Conservation (phyloP, 1,139 yeast genomes). For the Sugiyamaella novakii region DNA sequence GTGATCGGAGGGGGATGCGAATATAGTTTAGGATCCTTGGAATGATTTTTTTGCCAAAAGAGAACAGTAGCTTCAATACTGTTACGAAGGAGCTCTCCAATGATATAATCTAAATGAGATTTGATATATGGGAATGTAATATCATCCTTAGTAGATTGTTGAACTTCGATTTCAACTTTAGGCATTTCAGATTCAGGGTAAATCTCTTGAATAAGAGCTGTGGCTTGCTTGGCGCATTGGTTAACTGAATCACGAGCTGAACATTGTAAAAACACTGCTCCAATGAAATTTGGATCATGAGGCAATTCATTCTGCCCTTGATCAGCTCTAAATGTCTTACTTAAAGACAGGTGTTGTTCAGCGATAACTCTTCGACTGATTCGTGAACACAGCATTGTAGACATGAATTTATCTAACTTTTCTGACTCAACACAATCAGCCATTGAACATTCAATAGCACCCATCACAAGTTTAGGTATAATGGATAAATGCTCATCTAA, state of each 20-base stretch:
- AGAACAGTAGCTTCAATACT: slow-evolving; percentile 77
- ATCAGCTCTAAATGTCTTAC: slow-evolving; percentile 55
- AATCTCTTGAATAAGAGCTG: slow-evolving; percentile 42
- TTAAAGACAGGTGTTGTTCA: slow-evolving; percentile 82
- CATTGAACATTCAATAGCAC: slow-evolving; percentile 80
- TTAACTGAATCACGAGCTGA: slow-evolving; percentile 69
- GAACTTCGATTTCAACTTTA: slow-evolving; percentile 69
- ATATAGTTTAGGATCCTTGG: slow-evolving; percentile 38
- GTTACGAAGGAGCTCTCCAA: slow-evolving; percentile 85
- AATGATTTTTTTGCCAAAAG: slow-evolving; percentile 36
- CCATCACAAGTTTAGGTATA: slow-evolving; percentile 88
- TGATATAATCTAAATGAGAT: slow-evolving; percentile 79
- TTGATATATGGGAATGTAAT: slow-evolving; percentile 79
- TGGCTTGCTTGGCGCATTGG: slow-evolving; percentile 56
- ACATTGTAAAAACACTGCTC: slow-evolving; percentile 82
- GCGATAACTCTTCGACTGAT: slow-evolving; percentile 87
- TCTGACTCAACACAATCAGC: slow-evolving; percentile 61
- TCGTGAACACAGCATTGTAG: slow-evolving; percentile 77
- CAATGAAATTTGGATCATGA: slow-evolving; percentile 67
- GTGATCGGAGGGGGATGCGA: slow-evolving; percentile 63
- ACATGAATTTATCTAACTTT: slow-evolving; percentile 70
- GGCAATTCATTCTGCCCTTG: slow-evolving; percentile 31
- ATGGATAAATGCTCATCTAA: slow-evolving; percentile 75
- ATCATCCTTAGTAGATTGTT: slow-evolving; percentile 39
- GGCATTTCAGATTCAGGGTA: slow-evolving; percentile 68